Conservation (phyloP, 2,329 filamentous ascomycete genomes). For the Fusarium circinatum region DNA sequence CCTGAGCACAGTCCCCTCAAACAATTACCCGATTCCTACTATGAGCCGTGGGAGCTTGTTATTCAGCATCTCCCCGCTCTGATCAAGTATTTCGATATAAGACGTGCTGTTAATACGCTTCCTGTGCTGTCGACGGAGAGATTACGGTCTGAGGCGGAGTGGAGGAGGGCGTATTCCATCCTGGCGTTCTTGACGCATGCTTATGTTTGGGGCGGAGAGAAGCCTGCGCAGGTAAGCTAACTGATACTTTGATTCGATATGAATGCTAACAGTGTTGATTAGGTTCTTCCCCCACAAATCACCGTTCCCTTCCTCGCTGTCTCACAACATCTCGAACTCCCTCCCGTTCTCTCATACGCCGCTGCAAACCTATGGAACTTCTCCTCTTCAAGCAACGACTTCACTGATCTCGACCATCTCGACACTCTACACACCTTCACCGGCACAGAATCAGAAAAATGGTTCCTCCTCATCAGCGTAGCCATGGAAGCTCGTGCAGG, state of each 20-base stretch:
- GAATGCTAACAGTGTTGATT: slow-evolving; percentile 22
- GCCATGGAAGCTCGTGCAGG: slow-evolving; percentile 89
- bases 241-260: accelerated
- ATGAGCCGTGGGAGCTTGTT: slow-evolving; percentile 81
- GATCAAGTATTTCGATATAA: slow-evolving; percentile 69
- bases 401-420: slow-evolving; percentile 75
- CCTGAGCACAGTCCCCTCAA: slow-evolving; percentile 75
- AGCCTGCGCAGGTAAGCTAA: slow-evolving; percentile 71
- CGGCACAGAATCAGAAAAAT: slow-evolving; percentile 88
- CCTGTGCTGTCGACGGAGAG: slow-evolving; percentile 74
- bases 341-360: slow-evolving; percentile 91
- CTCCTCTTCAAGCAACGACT: slow-evolving; percentile 62
- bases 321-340: slow-evolving; percentile 79
- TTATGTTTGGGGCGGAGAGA: slow-evolving; percentile 89
- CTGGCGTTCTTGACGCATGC: slow-evolving; percentile 83
- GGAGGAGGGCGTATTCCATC: slow-evolving; percentile 83
- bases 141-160: slow-evolving; percentile 74
- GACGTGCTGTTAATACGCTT: slow-evolving; percentile 70
- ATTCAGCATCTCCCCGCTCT: slow-evolving; percentile 73
- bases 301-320: slow-evolving; percentile 80
- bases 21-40: slow-evolving; percentile 75
- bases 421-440: slow-evolving; percentile 84
- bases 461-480: slow-evolving; percentile 92
- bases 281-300: slow-evolving; percentile 78
- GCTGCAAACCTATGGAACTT: slow-evolving; percentile 93